Evolutionary conservation across 2,329 filamentous ascomycete species (phyloP).

Genomic region (Penicillium sp.): DNA sequence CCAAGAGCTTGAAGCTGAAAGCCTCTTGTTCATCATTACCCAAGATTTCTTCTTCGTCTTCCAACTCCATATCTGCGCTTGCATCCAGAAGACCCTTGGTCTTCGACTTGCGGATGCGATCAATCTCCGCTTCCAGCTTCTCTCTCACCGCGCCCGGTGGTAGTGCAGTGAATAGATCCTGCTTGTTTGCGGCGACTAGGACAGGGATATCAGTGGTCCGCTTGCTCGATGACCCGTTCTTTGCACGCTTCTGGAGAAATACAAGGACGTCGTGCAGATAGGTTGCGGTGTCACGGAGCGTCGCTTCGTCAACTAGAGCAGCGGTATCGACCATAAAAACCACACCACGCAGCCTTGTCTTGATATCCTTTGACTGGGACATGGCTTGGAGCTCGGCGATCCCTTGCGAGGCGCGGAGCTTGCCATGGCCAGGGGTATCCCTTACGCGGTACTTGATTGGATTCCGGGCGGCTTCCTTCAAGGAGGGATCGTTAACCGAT

Average conservation of each 20-base stretch:
- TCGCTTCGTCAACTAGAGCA: constrained; percentile 50
- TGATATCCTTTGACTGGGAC: constrained; percentile 34
- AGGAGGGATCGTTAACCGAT: constrained; percentile 63
- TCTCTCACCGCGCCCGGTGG: constrained; percentile 73
- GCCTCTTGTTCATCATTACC: constrained; percentile 74
- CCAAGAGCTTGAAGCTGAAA: constrained; percentile 79
- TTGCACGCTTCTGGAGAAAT: constrained; percentile 70
- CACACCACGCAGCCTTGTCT: constrained; percentile 62
- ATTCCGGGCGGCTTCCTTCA: constrained; percentile 53
- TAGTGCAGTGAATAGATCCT: constrained; percentile 90
- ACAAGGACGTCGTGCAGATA: constrained; percentile 92
- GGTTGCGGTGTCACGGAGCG: constrained; percentile 69
- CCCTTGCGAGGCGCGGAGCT: constrained; percentile 68
- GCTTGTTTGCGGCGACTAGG: constrained; percentile 89
- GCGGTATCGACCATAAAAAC: constrained; percentile 89
- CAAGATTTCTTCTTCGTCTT: constrained; percentile 77
- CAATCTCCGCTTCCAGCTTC: constrained; percentile 77
- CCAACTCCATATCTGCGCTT: constrained; percentile 60
- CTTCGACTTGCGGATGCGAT: constrained; percentile 71
- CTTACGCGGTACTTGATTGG: constrained; percentile 41
- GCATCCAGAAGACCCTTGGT: constrained; percentile 82
- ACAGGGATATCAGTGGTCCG: constrained; percentile 65
- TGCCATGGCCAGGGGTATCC: constrained; percentile 94
- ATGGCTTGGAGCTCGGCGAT: constrained; percentile 41
- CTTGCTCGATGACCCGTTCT: constrained; percentile 54